A percentile compares a stretch with the other conserved stretches of the same genome.
Conservation (phyloP, 31 red algal species). For the Porphyra umbilicalis region DNA sequence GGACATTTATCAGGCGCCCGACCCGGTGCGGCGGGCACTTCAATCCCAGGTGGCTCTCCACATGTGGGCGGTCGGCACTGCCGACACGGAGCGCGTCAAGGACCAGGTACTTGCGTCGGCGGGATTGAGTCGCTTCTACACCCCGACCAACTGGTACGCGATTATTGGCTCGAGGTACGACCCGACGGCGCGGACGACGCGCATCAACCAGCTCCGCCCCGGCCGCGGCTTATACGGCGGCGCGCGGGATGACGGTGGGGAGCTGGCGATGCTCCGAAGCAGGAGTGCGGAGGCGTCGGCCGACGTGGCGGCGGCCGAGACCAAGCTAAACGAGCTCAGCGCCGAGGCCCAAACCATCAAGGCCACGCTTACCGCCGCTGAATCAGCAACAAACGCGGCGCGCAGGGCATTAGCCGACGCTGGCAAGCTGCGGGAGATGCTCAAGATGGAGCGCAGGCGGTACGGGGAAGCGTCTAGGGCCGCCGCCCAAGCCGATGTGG, state of each 20-base stretch:
- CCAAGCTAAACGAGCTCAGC: background rate
- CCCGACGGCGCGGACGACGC: background rate
- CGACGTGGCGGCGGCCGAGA: background rate
- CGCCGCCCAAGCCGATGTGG: background rate
- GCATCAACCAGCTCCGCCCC: background rate
- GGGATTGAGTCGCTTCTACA: background rate
- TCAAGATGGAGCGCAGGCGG: background rate
- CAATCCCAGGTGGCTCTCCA: conserved; percentile 43
- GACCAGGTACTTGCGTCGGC: conserved; percentile 9
- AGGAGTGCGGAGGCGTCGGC: too few relatives aligned
- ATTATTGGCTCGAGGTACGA: background rate
- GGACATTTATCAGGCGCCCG: conserved; percentile 41
- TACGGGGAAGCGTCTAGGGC: background rate
- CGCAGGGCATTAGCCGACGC: too few relatives aligned
- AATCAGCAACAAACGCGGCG: too few relatives aligned
- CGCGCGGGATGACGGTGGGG: background rate
- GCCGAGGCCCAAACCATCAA: background rate
- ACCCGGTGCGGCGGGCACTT: conserved; percentile 35
- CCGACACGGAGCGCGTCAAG: background rate
- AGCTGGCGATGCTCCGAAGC: background rate
- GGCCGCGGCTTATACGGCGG: background rate
- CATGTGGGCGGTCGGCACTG: conserved; percentile 34
- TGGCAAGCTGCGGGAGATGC: background rate
- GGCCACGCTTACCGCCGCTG: background rate
- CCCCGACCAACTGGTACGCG: background rate